phyloP scores from a whole-genome alignment of 148 eudicot species.

The Silene uniflora region DNA sequence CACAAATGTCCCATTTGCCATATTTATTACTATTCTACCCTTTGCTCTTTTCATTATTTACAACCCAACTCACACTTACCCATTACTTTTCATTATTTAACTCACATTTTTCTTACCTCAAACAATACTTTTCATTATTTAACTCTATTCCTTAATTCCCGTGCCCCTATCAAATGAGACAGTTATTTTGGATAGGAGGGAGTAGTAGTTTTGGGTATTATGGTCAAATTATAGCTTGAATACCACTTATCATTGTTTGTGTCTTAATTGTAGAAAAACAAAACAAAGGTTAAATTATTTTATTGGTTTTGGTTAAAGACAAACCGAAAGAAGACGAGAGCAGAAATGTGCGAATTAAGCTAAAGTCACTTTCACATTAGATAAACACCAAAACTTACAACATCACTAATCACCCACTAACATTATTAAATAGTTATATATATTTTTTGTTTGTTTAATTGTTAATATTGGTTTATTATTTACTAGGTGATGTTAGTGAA shows the following conservation, averaged over 20 bases:
- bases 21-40: too few species aligned
- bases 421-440: not conserved
- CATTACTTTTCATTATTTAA: too few species aligned
- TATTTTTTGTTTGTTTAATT: not conserved
- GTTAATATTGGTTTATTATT: not conserved
- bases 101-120: too few species aligned
- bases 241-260: not conserved
- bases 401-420: slow-evolving; percentile 7
- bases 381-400: not conserved
- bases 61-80: too few species aligned
- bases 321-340: slow-evolving; percentile 20
- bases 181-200: too few species aligned
- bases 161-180: too few species aligned
- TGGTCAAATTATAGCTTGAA: not conserved
- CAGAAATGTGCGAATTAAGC: slow-evolving; percentile 13
- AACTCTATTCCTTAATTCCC: too few species aligned
- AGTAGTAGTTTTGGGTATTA: not conserved
- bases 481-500: not conserved
- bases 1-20: too few species aligned
- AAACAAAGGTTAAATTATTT: slow-evolving; percentile 9
- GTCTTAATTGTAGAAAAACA: not conserved
- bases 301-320: slow-evolving; percentile 20
- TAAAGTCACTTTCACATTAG: slow-evolving; percentile 15
- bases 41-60: too few species aligned
- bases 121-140: too few species aligned